phyloP scores from a whole-genome alignment of 2,329 filamentous ascomycete species.

The Sarocladiaceae sp. region DNA sequence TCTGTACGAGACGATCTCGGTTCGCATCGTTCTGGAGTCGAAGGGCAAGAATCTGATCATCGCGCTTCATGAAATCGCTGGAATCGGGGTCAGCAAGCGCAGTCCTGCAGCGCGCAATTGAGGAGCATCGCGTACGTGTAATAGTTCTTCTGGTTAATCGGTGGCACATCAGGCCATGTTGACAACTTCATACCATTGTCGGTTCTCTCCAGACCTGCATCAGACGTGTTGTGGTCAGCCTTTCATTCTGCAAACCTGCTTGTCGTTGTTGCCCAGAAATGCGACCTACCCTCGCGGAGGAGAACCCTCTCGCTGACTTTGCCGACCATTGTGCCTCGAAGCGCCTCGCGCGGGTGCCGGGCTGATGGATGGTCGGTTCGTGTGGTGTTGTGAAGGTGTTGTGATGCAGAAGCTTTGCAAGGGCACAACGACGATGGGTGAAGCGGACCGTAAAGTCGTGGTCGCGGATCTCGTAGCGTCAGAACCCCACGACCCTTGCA shows the following conservation, averaged over 20 bases:
- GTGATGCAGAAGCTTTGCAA: not conserved
- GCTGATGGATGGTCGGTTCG: conserved; percentile 2
- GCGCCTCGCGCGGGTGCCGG: conserved; percentile 12
- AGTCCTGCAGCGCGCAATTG: not conserved
- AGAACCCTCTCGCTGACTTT: conserved; percentile 64
- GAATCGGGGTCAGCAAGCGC: conserved; percentile 3
- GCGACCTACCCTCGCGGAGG: conserved; percentile 52
- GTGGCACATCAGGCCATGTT: conserved; percentile 85
- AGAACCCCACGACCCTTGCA: conserved; percentile 1
- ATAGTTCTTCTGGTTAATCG: conserved; percentile 99
- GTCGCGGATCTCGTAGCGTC: not conserved
- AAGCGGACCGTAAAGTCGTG: not conserved
- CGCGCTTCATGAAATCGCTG: conserved; percentile 96
- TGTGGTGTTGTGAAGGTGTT: not conserved
- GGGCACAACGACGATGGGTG: not conserved
- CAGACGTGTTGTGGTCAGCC: conserved; percentile 1
- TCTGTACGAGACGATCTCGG: conserved; percentile 77
- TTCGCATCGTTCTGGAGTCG: conserved; percentile 85
- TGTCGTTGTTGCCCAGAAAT: too few relatives aligned
- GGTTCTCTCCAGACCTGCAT: conserved; percentile 81
- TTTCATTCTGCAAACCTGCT: not conserved
- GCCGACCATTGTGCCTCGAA: conserved; percentile 47
- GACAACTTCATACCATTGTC: conserved; percentile 98
- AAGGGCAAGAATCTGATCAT: conserved; percentile 90
- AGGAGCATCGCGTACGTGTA: conserved; percentile 66